Evolutionary conservation across 1,284 basidiomycete species (phyloP).

Genomic region (Gymnopus androsaceus): DNA sequence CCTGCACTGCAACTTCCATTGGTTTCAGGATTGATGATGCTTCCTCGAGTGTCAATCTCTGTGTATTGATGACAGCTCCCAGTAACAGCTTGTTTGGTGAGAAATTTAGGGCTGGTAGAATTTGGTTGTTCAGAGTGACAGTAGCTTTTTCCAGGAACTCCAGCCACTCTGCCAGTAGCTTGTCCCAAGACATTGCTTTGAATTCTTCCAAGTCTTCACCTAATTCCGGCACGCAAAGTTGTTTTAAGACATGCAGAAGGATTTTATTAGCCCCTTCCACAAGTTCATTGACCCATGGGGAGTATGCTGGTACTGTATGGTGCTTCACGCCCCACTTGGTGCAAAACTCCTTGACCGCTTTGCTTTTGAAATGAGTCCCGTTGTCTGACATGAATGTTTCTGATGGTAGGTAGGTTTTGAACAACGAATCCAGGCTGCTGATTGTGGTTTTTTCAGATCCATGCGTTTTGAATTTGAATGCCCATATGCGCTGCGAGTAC

Average conservation of each 20-base stretch:
- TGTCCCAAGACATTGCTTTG: not conserved
- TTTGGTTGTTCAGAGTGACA: conserved; percentile 1
- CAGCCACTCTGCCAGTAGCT: conserved; percentile 30
- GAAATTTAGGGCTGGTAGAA: conserved; percentile 25
- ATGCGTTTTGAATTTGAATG: conserved; percentile 25
- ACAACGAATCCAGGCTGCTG: conserved; percentile 25
- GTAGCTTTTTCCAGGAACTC: conserved; percentile 31
- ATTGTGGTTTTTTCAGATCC: conserved; percentile 29
- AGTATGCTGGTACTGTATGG: conserved; percentile 34
- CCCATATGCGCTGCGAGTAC: conserved; percentile 33
- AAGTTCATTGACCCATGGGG: conserved; percentile 41
- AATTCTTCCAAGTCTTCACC: conserved; percentile 27
- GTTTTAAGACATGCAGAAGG: conserved; percentile 29
- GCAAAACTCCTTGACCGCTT: conserved; percentile 32
- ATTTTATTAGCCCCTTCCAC: conserved; percentile 35
- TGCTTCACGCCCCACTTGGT: conserved; percentile 21
- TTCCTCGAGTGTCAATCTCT: conserved; percentile 5
- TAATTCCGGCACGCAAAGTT: conserved; percentile 32
- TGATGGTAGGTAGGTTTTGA: conserved; percentile 22
- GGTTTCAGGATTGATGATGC: not conserved
- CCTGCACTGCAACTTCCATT: conserved; percentile 16
- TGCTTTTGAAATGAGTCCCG: conserved; percentile 38
- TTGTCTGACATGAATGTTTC: conserved; percentile 41
- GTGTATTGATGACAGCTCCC: conserved; percentile 26
- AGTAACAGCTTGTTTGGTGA: conserved; percentile 28